These are phyloP conservation scores for Irpex sp. DNA, from an alignment of 1,284 basidiomycete genomes.

Conservation along the genomic window DNA sequence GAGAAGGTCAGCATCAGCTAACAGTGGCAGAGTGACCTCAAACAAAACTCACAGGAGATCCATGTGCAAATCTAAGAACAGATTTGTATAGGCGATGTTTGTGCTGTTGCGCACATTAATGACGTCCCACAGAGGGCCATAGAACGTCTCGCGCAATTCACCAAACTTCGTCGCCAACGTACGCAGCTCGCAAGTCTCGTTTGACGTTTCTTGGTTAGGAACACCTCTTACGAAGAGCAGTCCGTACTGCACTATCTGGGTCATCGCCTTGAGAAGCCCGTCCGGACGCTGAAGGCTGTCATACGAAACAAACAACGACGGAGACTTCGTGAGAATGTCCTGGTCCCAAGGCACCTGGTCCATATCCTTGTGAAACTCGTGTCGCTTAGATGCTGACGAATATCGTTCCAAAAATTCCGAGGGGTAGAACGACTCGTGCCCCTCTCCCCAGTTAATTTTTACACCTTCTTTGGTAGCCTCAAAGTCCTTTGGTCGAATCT, in stretches of 20 bases:
- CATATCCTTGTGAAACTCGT: slow-evolving; percentile 38
- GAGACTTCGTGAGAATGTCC: slow-evolving; percentile 29
- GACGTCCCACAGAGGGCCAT: slow-evolving; percentile 91
- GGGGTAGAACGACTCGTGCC: slow-evolving; percentile 53
- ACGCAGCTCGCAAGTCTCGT: slow-evolving; percentile 63
- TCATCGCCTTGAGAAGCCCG: slow-evolving; percentile 48
- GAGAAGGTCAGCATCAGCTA: neutral
- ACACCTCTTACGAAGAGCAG: slow-evolving; percentile 57
- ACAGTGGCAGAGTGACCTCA: neutral
- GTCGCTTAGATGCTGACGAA: slow-evolving; percentile 22
- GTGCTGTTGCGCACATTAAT: slow-evolving; percentile 69
- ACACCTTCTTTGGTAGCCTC: slow-evolving; percentile 37
- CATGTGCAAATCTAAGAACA: slow-evolving; percentile 90
- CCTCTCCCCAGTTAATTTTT: slow-evolving; percentile 53
- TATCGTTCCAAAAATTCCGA: slow-evolving; percentile 45
- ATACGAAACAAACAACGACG: slow-evolving; percentile 51
- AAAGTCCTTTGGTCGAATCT: slow-evolving; percentile 37
- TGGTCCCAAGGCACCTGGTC: slow-evolving; percentile 33
- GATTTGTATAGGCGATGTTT: slow-evolving; percentile 95
- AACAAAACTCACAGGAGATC: slow-evolving; percentile 72
- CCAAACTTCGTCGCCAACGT: slow-evolving; percentile 68
- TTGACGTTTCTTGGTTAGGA: slow-evolving; percentile 49
- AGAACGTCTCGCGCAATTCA: slow-evolving; percentile 85
- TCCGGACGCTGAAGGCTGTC: slow-evolving; percentile 35
- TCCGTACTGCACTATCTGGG: slow-evolving; percentile 53